phyloP scores from a whole-genome alignment of 176 grass and related monocot species.

The Elymus sibiricus region DNA sequence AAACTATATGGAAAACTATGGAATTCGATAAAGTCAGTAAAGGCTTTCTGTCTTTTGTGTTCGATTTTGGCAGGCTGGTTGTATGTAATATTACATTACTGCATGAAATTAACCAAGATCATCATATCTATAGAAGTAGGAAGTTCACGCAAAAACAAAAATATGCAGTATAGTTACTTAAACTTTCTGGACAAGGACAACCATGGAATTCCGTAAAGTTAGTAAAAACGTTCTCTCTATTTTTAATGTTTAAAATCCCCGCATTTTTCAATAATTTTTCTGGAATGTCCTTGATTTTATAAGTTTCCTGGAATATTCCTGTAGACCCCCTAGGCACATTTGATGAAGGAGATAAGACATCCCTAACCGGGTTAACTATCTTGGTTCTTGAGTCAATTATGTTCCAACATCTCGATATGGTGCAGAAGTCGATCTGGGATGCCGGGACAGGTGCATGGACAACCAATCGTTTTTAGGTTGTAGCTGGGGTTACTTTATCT shows the following conservation, averaged over 20 bases:
- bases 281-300: no score
- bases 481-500: neutral
- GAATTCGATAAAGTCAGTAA: neutral
- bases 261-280: no score
- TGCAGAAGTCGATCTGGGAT: neutral
- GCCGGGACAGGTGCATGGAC: neutral
- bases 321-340: no score
- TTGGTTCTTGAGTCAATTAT: neutral
- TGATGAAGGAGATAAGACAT: no score
- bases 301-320: no score
- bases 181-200: neutral
- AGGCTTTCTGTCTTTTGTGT: neutral
- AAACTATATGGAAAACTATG: neutral
- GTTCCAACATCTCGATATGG: neutral
- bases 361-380: no score
- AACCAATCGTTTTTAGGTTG: neutral
- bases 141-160: neutral
- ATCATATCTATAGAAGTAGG: neutral
- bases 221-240: neutral
- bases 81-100: neutral
- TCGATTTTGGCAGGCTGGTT: neutral
- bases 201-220: neutral
- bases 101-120: neutral
- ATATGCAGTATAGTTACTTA: neutral
- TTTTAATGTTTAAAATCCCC: neutral